Evolutionary conservation across 129 eudicot genomes (phyloP), one percentile per base, ranked within the genome.

Genomic region (Flaveria brownii): DNA sequence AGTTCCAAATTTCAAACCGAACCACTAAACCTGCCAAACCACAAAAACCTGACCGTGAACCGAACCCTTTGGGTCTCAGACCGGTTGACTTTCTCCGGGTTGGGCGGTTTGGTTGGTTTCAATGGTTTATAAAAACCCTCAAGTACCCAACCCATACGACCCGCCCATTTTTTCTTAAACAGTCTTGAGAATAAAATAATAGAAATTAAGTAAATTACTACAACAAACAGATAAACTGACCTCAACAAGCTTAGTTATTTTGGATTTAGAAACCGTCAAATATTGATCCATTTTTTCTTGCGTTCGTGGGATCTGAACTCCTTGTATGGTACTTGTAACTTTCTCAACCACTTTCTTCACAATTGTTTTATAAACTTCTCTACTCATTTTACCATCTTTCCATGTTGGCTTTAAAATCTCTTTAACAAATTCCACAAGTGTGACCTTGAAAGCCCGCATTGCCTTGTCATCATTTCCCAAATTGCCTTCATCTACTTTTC

Each of bases 281-380:
- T 92, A 92, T 10, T 87, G 91, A 59, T 89, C 91, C 30, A 83
- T 76, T 69, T 87, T 86, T 43, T 92, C 96, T 79, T 82, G 89
- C 5, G 94, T 86, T 71, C 73, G 86, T 25, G 98, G 98, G 54
- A 90, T 73, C 30, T 86, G 89, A 69, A 60, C 85, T 49, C 79
- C 89, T 77, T 81, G 94, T 45, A 91, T 80, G 63, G 92, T 59
- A 75, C 88, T 78, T 3, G 88, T 81, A 26, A 92, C 90, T 77
- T 92, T 92, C 62, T 92, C 94, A 45, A 92, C 96, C 71, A 83
- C 93, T 81, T 88, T 92, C 75, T 92, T 92, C 62, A 92, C 98
- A 41, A 92, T 78, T 20, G 85, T 84, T 80, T 92, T 92, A 80
- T 92, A 87, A 36, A 83, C 90, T 14, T 92, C 98, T 83, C 89